Conservation (phyloP, 495 filamentous ascomycete species). For the Podospora conica region DNA sequence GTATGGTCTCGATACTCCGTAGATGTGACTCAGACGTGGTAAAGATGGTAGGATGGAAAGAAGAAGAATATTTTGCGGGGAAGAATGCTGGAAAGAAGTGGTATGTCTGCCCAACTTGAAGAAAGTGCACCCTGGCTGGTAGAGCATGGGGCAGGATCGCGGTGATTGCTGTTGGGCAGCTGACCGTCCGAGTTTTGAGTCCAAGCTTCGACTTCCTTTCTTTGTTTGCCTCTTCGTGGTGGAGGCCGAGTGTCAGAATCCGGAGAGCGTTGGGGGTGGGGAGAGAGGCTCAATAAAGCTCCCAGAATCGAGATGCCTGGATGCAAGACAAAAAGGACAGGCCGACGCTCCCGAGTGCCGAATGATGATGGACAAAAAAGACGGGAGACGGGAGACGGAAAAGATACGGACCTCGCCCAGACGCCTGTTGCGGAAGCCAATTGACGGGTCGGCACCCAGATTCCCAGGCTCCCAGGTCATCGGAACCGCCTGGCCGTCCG, state of each 20-base stretch:
- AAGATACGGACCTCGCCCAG: background rate
- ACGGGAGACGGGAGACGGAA: too few species aligned
- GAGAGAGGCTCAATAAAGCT: background rate
- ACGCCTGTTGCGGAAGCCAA: conserved; percentile 7
- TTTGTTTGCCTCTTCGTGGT: background rate
- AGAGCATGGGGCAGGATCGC: background rate
- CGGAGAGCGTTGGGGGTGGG: background rate
- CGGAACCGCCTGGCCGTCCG: conserved; percentile 12
- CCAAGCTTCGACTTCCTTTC: background rate
- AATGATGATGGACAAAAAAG: background rate
- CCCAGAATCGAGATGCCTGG: background rate
- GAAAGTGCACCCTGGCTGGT: background rate
- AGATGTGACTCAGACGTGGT: background rate
- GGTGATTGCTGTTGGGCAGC: background rate
- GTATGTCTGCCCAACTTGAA: background rate
- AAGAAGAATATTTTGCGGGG: background rate
- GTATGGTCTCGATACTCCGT: background rate
- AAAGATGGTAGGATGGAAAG: background rate
- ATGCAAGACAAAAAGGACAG: background rate
- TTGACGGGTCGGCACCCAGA: conserved; percentile 1
- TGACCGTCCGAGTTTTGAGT: background rate
- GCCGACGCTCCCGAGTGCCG: background rate
- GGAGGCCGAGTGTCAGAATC: background rate
- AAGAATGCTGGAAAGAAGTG: background rate
- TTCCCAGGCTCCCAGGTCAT: conserved; percentile 9